Evolutionary conservation across 768 basidiomycete species (phyloP).

Genomic region (Mycena rebaudengoi): DNA sequence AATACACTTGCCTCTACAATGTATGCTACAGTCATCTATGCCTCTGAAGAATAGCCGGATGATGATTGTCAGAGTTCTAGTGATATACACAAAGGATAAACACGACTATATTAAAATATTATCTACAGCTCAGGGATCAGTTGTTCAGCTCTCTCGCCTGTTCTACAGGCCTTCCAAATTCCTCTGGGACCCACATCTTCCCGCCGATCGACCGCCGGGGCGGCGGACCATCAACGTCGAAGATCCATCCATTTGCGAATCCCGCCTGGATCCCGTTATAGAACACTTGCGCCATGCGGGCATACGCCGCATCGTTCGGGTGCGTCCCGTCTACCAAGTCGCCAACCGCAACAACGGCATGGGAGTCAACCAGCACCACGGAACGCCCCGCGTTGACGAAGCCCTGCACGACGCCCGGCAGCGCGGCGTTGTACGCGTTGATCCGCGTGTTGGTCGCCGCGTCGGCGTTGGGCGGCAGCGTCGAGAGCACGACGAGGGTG

Average conservation of each 20-base stretch:
- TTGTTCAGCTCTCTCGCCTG: no score
- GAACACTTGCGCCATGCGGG: conserved; percentile 6
- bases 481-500: conserved; percentile 10
- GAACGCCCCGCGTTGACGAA: neutral
- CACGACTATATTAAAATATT: no score
- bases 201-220: no score
- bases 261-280: neutral
- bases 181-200: no score
- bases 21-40: no score
- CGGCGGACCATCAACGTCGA: conserved; percentile 3
- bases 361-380: neutral
- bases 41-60: no score
- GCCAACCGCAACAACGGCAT: conserved; percentile 4
- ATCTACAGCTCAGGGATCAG: no score
- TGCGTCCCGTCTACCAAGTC: conserved; percentile 15
- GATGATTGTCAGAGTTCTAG: no score
- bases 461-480: conserved; percentile 8
- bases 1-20: no score
- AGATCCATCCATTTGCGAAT: conserved; percentile 2
- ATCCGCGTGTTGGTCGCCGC: neutral
- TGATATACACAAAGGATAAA: no score
- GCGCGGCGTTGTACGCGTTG: conserved; percentile 9
- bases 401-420: neutral
- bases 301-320: conserved; percentile 10
- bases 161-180: no score